phyloP scores from a whole-genome alignment of 208 protist species.

The Wallacemonas sp. region DNA sequence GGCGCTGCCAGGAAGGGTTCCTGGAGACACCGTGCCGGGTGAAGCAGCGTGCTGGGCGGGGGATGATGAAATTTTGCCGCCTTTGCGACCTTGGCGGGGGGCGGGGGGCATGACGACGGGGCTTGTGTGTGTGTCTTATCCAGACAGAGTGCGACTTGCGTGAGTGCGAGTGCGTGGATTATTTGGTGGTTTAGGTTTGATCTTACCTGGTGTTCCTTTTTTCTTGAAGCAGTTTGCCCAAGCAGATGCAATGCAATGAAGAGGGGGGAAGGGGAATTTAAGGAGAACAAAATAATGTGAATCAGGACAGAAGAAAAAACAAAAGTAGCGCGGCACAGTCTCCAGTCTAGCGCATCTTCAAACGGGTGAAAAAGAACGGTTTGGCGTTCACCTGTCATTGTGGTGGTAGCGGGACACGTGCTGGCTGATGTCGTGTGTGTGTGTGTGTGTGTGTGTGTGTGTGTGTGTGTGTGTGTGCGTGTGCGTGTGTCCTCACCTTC shows the following conservation, averaged over 20 bases:
- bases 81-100: slow-evolving; percentile 86
- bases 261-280: not conserved
- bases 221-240: too few species aligned
- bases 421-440: too few species aligned
- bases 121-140: not conserved
- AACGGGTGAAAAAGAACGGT: too few species aligned
- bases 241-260: not conserved
- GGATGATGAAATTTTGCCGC: slow-evolving; percentile 80
- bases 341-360: too few species aligned
- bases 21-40: slow-evolving; percentile 59
- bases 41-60: slow-evolving; percentile 46
- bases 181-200: not conserved
- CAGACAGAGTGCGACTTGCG: not conserved
- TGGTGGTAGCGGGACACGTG: too few species aligned
- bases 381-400: too few species aligned
- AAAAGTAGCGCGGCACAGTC: too few species aligned
- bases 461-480: too few species aligned
- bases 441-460: too few species aligned
- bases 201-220: not conserved
- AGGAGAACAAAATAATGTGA: too few species aligned
- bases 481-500: too few species aligned
- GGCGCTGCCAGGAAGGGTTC: slow-evolving; percentile 36
- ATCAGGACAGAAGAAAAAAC: too few species aligned
- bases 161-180: not conserved
- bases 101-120: slow-evolving; percentile 58